A percentile compares a stretch with the other conserved stretches of the same genome.
These are phyloP conservation scores for Xylaria palmicola DNA, from an alignment of 495 filamentous ascomycete genomes.

Conservation along the genomic window DNA sequence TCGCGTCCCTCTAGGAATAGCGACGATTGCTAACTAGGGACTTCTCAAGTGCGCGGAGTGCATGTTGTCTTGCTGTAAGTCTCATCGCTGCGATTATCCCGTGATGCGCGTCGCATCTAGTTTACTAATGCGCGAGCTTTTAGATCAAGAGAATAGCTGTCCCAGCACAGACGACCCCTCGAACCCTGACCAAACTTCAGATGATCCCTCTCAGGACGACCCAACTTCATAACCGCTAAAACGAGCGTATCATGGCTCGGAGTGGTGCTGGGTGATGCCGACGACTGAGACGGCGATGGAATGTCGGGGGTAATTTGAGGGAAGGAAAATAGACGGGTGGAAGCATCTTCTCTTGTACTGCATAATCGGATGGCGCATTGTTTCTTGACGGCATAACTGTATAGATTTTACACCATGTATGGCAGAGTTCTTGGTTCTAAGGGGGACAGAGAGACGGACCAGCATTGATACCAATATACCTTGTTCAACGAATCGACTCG, in stretches of 20 bases:
- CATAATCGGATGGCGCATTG: slow-evolving; percentile 3
- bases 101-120: neutral
- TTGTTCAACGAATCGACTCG: too few relatives aligned
- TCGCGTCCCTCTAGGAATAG: neutral
- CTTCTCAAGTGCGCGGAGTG: slow-evolving; percentile 4
- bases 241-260: neutral
- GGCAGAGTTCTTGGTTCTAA: neutral
- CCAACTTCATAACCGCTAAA: too few relatives aligned
- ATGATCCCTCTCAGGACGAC: neutral
- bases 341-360: neutral
- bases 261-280: too few relatives aligned
- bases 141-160: neutral
- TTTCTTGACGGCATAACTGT: neutral
- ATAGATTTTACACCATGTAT: neutral
- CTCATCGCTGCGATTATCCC: neutral
- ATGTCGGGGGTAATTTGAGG: neutral
- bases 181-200: neutral
- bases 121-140: neutral
- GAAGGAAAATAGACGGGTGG: neutral
- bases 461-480: neutral
- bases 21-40: neutral
- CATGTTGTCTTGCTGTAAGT: slow-evolving; percentile 12
- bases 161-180: neutral
- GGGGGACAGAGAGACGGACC: neutral
- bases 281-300: neutral